Evolutionary conservation across 225 moss, liverwort and hornwort species (phyloP).

Genomic region (Thuidium tamariscinum): DNA sequence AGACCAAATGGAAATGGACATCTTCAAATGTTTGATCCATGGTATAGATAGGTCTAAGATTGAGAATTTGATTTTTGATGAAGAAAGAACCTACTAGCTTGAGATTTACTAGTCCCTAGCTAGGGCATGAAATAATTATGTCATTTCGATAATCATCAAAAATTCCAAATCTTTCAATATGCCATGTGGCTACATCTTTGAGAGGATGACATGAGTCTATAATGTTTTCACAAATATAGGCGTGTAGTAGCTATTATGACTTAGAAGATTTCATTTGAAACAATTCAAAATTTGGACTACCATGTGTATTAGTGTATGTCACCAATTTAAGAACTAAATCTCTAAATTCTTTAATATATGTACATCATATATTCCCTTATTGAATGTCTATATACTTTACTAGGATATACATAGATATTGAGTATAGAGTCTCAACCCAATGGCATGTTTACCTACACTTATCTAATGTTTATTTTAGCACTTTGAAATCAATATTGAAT

Average conservation of each 20-base stretch:
- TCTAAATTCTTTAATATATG: too few relatives aligned
- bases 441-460: neutral
- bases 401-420: neutral
- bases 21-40: neutral
- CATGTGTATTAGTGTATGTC: neutral
- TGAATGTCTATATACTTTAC: neutral
- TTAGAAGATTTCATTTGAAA: neutral
- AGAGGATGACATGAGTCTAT: neutral
- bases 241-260: too few relatives aligned
- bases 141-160: too few relatives aligned
- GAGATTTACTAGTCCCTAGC: neutral
- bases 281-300: neutral
- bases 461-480: neutral
- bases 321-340: neutral
- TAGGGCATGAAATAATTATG: neutral
- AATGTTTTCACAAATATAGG: neutral
- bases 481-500: neutral
- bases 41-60: neutral
- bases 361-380: neutral
- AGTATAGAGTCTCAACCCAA: neutral
- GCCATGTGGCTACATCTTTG: too few relatives aligned
- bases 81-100: neutral
- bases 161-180: neutral
- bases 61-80: neutral
- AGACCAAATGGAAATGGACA: neutral